Percentiles rank a stretch among this genome's conserved stretches.
phyloP scores from a whole-genome alignment of 1,284 basidiomycete genomes.

The Boletus smithii region DNA sequence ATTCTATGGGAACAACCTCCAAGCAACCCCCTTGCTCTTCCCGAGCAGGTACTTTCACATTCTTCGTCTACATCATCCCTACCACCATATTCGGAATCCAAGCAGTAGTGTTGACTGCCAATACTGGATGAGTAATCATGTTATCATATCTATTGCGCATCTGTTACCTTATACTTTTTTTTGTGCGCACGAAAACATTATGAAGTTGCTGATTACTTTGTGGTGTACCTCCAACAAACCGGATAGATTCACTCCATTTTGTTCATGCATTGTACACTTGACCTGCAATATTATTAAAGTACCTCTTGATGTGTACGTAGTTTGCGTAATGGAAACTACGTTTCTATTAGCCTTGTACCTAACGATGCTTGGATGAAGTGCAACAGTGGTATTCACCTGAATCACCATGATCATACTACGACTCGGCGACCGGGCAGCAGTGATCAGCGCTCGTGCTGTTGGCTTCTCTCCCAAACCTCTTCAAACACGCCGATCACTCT shows the following conservation, averaged over 20 bases:
- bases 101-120: slow-evolving; percentile 23
- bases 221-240: background rate
- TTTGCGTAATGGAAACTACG: too few species aligned
- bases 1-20: slow-evolving; percentile 23
- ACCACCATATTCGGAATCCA: slow-evolving; percentile 32
- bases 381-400: too few species aligned
- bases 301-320: too few species aligned
- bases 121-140: background rate
- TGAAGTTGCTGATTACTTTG: background rate
- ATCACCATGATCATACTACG: slow-evolving; percentile 14
- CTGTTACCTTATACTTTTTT: slow-evolving; percentile 22
- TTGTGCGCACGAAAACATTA: background rate
- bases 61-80: slow-evolving; percentile 34
- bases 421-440: background rate
- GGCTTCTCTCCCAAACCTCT: background rate
- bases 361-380: too few species aligned
- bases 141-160: slow-evolving; percentile 25
- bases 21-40: slow-evolving; percentile 6
- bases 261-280: slow-evolving; percentile 21
- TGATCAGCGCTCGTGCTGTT: background rate
- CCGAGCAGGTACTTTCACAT: slow-evolving; percentile 18
- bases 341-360: too few species aligned
- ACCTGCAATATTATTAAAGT: slow-evolving; percentile 13
- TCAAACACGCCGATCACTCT: slow-evolving; percentile 23
- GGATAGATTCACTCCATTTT: slow-evolving; percentile 17